phyloP scores from a whole-genome alignment of 768 basidiomycete genomes.

The Tylopilus balloui region DNA sequence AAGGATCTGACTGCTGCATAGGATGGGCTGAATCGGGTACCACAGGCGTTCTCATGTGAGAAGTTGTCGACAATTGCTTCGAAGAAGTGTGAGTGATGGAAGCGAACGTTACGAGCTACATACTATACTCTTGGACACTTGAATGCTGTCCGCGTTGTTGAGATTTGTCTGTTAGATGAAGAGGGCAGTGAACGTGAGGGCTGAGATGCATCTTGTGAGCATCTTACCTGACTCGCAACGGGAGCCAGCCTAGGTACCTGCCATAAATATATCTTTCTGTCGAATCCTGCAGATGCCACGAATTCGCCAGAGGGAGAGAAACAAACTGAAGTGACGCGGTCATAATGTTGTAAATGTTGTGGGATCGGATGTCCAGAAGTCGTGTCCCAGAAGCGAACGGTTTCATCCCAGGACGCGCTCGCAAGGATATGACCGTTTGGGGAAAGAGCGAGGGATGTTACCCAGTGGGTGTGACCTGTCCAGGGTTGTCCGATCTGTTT shows the following conservation, averaged over 20 bases:
- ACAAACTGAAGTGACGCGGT: fast-evolving
- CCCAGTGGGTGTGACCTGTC: not conserved
- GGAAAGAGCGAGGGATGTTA: not conserved
- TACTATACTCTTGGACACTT: too few relatives aligned
- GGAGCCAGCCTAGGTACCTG: not conserved
- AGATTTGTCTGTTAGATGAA: not conserved
- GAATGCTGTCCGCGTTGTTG: too few relatives aligned
- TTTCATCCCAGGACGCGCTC: slow-evolving; percentile 2
- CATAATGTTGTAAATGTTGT: not conserved
- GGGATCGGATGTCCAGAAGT: not conserved
- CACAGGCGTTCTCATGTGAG: too few relatives aligned
- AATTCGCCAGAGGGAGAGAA: slow-evolving; percentile 2
- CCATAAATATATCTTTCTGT: not conserved
- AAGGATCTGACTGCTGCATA: too few relatives aligned
- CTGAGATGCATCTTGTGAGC: not conserved
- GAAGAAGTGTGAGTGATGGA: too few relatives aligned
- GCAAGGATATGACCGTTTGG: slow-evolving; percentile 6
- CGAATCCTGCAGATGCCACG: not conserved
- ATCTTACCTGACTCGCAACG: not conserved
- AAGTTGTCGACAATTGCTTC: too few relatives aligned
- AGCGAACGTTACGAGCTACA: too few relatives aligned
- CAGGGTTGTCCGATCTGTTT: not conserved
- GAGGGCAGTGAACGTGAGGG: not conserved
- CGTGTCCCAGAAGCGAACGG: slow-evolving; percentile 9
- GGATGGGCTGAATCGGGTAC: too few relatives aligned